phyloP scores from a whole-genome alignment of 148 eudicot species.

The Camellia sinensis region DNA sequence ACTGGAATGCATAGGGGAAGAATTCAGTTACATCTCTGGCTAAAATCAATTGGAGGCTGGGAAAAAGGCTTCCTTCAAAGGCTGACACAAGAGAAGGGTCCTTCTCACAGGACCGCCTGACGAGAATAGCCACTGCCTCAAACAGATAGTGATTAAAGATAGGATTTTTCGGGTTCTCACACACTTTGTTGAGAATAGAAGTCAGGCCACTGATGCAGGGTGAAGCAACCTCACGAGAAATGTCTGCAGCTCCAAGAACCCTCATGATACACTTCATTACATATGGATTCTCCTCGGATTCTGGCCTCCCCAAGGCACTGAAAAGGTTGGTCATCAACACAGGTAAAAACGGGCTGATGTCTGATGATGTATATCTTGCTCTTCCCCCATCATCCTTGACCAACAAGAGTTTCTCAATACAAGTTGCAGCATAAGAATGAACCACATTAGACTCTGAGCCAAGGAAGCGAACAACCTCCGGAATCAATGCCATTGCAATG shows the following conservation, averaged over 20 bases:
- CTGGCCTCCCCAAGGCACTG: constrained; percentile 66
- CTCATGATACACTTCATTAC: constrained; percentile 95
- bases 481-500: constrained; percentile 60
- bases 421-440: constrained; percentile 86
- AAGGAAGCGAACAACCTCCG: constrained; percentile 71
- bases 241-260: constrained; percentile 80
- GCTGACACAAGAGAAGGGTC: constrained; percentile 62
- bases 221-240: constrained; percentile 64
- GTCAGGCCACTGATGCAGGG: constrained; percentile 66
- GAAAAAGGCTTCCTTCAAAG: constrained; percentile 72
- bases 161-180: constrained; percentile 85
- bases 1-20: constrained; percentile 85
- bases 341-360: constrained; percentile 55
- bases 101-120: constrained; percentile 69
- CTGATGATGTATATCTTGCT: constrained; percentile 67
- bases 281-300: constrained; percentile 94
- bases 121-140: constrained; percentile 80
- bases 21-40: constrained; percentile 65
- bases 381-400: constrained; percentile 73
- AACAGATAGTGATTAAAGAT: constrained; percentile 79
- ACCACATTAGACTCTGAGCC: constrained; percentile 77
- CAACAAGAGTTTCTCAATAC: constrained; percentile 77
- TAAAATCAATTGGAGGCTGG: constrained; percentile 62
- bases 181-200: constrained; percentile 60
- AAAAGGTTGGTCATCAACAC: constrained; percentile 70